Conservation (phyloP, 169 alveolate genomes). For the Theileria parva region DNA sequence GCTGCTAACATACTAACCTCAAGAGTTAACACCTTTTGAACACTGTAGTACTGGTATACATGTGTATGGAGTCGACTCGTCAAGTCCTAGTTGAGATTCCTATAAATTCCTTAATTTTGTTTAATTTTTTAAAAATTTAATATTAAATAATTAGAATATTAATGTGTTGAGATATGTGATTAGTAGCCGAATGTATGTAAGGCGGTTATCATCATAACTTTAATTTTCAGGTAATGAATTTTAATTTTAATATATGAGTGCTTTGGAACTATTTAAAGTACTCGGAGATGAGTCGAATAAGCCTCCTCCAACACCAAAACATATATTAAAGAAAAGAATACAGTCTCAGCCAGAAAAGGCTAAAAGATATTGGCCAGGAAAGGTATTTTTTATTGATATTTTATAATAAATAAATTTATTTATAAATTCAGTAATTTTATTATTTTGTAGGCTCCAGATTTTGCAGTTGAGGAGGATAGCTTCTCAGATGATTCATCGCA, state of each 20-base stretch:
- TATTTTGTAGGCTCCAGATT: conserved; percentile 18
- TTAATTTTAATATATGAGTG: conserved; percentile 37
- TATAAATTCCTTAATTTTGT: background rate
- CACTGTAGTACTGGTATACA: background rate
- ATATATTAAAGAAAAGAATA: conserved; percentile 44
- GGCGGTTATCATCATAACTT: background rate
- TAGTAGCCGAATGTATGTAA: background rate
- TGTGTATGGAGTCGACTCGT: background rate
- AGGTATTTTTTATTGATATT: conserved; percentile 35
- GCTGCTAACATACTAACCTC: conserved; percentile 30
- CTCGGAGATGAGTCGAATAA: conserved; percentile 62
- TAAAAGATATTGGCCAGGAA: conserved; percentile 68
- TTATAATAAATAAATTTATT: background rate
- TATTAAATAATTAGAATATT: background rate
- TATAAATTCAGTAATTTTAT: background rate
- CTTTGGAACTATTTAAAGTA: conserved; percentile 49
- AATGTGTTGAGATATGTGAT: background rate
- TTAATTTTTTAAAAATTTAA: background rate
- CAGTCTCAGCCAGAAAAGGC: conserved; percentile 30
- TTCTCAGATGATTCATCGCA: conserved; percentile 5
- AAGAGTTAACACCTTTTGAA: conserved; percentile 39
- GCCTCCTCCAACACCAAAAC: conserved; percentile 53
- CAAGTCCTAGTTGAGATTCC: background rate
- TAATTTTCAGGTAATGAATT: background rate
- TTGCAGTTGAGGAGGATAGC: conserved; percentile 30